A percentile compares a stretch with the other conserved stretches of the same genome.
Evolutionary conservation across 306 rosid genomes (phyloP).

Genomic region (barrel medic (Medicago truncatula)): DNA sequence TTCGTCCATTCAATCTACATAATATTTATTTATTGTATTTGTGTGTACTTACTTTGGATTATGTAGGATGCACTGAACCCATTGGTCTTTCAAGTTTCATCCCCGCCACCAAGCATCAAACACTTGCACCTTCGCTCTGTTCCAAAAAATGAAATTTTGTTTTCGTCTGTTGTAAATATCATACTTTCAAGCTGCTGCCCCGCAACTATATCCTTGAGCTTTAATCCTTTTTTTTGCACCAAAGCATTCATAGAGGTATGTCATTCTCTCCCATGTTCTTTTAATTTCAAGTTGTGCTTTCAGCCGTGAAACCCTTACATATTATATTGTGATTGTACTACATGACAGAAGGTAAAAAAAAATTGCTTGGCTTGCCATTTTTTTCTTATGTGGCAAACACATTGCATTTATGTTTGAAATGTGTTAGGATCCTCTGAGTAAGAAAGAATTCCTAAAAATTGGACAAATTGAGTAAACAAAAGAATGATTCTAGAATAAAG

Average conservation of each 20-base stretch:
- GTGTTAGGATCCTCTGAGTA: too few species aligned
- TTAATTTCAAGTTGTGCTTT: neutral
- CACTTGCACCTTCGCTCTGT: neutral
- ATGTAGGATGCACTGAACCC: neutral
- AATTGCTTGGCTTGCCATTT: too few species aligned
- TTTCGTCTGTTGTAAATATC: neutral
- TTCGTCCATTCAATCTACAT: neutral
- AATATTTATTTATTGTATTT: too few species aligned
- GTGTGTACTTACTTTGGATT: neutral
- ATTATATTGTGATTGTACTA: too few species aligned
- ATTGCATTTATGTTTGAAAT: too few species aligned
- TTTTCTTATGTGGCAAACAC: too few species aligned
- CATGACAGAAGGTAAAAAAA: too few species aligned
- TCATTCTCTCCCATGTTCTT: neutral
- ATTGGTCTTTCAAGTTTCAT: neutral
- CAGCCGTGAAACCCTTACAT: too few species aligned
- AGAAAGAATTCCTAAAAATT: too few species aligned
- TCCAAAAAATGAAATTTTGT: neutral
- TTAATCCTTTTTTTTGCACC: neutral
- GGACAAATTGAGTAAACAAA: too few species aligned
- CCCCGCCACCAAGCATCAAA: neutral
- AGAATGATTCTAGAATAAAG: too few species aligned
- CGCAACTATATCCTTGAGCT: neutral
- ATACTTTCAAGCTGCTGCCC: neutral
- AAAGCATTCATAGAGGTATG: conserved; percentile 39